Base-by-base conservation (phyloP, 1,284 basidiomycete genomes). In the Volvariella volvacea region DNA sequence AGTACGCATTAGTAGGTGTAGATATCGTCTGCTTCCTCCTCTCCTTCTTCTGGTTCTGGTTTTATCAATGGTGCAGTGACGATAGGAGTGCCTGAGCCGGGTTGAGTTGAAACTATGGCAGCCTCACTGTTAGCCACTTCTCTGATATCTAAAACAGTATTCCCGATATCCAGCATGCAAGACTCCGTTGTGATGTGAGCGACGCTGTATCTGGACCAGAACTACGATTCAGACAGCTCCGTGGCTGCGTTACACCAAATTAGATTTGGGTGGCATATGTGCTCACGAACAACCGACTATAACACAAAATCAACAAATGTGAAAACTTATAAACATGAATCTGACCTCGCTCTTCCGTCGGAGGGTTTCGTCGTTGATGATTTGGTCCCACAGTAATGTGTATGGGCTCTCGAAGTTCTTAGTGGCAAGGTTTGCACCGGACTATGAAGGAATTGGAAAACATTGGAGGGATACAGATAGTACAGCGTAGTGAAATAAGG, bases 381-480 rank as follows among this genome's bases (percentile, higher is more conserved):
- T 76, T 3, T 78, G 68, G 41, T 76, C 71, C 83, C 88, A 91
- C 38, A 65, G 68, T 25, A 76, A 65, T 14, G 66, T 64, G 54
- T 82, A 85, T 2, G 83, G 79, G 38, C 72, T 76, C 41, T 72
- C 63, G 37, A 75, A 63, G 3, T 61, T 56, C 47, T 62, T 70
- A 25, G 73, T 68, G 9, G n/a, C n/a, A 94, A 64, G 55, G 88
- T 90, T 39, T 63, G 62, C 17, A 73, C 68, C 2, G 91, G 87
- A 25, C 68, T 64, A 41, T 80, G 78, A 48, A 92, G 61, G 61
- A 93, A 93, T 48, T 72, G 73, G 46, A 93, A 66, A 39, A 83
- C 67, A 66, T 92, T 92, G 68, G 82, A 86, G 1, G 91, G 91
- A 62, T 88, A 94, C 43, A 94, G 75, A 54, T 90, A 93, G 63